Evolutionary conservation across 1,139 yeast species (phyloP).

Genomic region (Diutina rugosa): DNA sequence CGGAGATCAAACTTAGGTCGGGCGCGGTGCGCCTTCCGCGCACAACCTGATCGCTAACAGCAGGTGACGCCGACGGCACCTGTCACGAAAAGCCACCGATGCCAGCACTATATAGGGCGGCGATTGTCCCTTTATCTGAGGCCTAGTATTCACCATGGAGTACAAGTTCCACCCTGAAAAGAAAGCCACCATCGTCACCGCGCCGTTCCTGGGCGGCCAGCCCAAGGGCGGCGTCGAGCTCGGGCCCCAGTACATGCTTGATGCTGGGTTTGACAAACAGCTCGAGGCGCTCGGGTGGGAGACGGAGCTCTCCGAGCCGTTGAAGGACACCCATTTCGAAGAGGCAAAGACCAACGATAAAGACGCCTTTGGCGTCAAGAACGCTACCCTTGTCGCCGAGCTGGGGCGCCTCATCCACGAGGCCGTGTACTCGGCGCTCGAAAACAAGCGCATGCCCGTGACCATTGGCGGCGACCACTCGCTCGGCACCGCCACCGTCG

Average conservation of each 20-base stretch:
- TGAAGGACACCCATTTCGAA: slow-evolving; percentile 35
- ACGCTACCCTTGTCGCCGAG: slow-evolving; percentile 65
- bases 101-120: neutral
- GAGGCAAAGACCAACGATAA: slow-evolving; percentile 23
- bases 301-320: slow-evolving; percentile 42
- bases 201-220: slow-evolving; percentile 96
- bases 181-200: slow-evolving; percentile 54
- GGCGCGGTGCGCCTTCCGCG: neutral
- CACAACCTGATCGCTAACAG: neutral
- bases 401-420: slow-evolving; percentile 55
- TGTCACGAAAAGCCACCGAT: neutral
- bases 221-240: slow-evolving; percentile 87
- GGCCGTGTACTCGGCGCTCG: slow-evolving; percentile 38
- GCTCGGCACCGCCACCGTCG: slow-evolving; percentile 85
- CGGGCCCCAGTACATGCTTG: slow-evolving; percentile 75
- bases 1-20: neutral
- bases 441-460: slow-evolving; percentile 51
- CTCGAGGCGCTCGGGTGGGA: slow-evolving; percentile 64
- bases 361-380: slow-evolving; percentile 50
- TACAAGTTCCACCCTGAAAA: slow-evolving; percentile 43
- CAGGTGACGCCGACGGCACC: neutral
- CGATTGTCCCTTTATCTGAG: neutral
- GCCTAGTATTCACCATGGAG: neutral
- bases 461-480: slow-evolving; percentile 97
- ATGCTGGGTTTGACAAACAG: slow-evolving; percentile 57